Conservation (phyloP, 495 filamentous ascomycete genomes). For the Tuber indicum region DNA sequence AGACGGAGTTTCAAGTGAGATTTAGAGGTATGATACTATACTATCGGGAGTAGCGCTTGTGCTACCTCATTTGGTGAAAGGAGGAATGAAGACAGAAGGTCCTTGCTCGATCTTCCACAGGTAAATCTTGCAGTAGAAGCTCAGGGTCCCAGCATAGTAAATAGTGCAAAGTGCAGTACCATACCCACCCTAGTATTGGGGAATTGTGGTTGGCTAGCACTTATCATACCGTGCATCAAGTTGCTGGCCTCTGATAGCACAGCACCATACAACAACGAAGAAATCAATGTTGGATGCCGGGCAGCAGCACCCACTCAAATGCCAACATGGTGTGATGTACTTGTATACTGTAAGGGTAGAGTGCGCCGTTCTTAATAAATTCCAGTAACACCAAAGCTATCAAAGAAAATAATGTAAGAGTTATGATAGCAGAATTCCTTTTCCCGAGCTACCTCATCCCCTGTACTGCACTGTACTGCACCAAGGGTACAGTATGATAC, state of each 20-base stretch:
- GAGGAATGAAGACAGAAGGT: background rate
- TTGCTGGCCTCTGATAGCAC: background rate
- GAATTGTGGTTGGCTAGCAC: background rate
- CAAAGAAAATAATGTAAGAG: background rate
- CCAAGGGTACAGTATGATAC: too few relatives aligned
- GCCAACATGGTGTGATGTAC: background rate
- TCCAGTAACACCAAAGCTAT: too few relatives aligned
- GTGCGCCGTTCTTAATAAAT: background rate
- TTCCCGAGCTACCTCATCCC: background rate
- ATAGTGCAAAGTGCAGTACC: background rate
- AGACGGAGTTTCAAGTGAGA: background rate
- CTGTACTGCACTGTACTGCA: too few relatives aligned
- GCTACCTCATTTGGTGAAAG: background rate
- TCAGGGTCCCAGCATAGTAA: background rate
- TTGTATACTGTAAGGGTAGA: background rate
- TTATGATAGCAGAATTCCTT: background rate
- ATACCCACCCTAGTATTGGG: background rate
- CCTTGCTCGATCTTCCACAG: background rate
- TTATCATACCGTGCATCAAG: background rate
- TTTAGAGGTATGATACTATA: background rate
- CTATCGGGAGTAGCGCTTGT: background rate
- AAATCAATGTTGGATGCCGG: background rate
- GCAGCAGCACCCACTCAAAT: background rate
- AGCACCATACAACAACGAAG: background rate
- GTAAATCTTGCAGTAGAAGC: background rate